phyloP scores from a whole-genome alignment of 192 early-diverging fungal species.

The Oehlia diaphana region DNA sequence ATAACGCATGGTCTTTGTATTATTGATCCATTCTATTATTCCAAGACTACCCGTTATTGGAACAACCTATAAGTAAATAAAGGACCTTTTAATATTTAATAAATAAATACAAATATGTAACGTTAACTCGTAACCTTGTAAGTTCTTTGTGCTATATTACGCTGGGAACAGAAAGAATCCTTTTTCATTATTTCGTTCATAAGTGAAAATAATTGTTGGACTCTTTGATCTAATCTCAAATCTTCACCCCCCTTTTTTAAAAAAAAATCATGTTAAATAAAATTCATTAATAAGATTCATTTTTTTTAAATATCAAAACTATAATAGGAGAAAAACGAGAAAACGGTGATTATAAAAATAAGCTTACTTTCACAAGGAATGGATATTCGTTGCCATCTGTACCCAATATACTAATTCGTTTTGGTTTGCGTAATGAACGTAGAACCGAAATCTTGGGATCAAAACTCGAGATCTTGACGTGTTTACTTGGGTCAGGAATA shows the following conservation, averaged over 20 bases:
- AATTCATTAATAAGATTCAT: too few species aligned
- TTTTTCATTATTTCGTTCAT: conserved; percentile 71
- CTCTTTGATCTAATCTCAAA: conserved; percentile 73
- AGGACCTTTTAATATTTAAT: not conserved
- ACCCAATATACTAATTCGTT: conserved; percentile 66
- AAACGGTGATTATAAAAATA: conserved; percentile 2
- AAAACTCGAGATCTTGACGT: conserved; percentile 65
- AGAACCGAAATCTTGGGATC: conserved; percentile 63
- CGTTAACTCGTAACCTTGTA: conserved; percentile 58
- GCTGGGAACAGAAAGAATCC: conserved; percentile 53
- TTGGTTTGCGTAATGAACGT: conserved; percentile 72
- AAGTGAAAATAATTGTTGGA: conserved; percentile 74
- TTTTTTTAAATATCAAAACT: too few species aligned
- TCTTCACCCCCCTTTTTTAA: conserved; percentile 74
- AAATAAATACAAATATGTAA: not conserved
- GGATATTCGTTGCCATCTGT: conserved; percentile 72
- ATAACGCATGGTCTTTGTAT: conserved; percentile 65
- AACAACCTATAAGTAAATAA: conserved; percentile 25
- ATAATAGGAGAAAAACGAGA: not conserved
- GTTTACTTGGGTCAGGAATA: conserved; percentile 55
- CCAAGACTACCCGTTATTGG: conserved; percentile 64
- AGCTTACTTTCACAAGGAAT: conserved; percentile 72
- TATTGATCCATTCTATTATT: conserved; percentile 76
- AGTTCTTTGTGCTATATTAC: conserved; percentile 59
- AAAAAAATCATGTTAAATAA: not conserved